A percentile compares a stretch with the other conserved stretches of the same genome.
phyloP scores from a whole-genome alignment of 805 yeast genomes.

The Saturnispora silvae region DNA sequence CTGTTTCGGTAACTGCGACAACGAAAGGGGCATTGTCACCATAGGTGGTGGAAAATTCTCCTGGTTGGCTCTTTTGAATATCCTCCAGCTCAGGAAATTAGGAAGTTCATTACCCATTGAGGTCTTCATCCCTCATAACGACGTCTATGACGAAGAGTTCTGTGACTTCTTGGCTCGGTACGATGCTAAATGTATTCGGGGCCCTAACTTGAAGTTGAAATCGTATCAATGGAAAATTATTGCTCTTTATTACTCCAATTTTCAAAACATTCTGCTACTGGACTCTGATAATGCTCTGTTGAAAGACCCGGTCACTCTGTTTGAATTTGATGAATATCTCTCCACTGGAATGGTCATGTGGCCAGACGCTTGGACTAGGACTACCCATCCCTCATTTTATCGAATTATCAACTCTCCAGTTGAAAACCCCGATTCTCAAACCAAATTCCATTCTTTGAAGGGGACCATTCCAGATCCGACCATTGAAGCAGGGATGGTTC shows the following conservation, averaged over 20 bases:
- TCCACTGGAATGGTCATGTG: constrained; percentile 41
- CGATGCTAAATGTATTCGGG: constrained; percentile 37
- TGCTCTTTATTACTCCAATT: constrained; percentile 35
- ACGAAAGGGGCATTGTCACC: constrained; percentile 36
- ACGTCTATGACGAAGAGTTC: constrained; percentile 36
- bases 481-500: constrained; percentile 55
- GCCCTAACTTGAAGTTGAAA: constrained; percentile 27
- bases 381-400: constrained; percentile 50
- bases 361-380: constrained; percentile 68
- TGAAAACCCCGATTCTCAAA: constrained; percentile 19
- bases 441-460: constrained; percentile 45
- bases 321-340: constrained; percentile 32
- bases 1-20: no score
- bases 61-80: constrained; percentile 40
- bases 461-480: constrained; percentile 58
- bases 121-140: constrained; percentile 33
- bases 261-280: constrained; percentile 36
- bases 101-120: constrained; percentile 42
- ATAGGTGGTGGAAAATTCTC: constrained; percentile 45
- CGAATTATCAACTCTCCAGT: constrained; percentile 21
- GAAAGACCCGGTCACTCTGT: constrained; percentile 33
- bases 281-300: constrained; percentile 44
- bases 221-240: constrained; percentile 44
- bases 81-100: constrained; percentile 33
- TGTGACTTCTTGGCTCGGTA: constrained; percentile 35